Base-by-base conservation (phyloP, 345 rosid species). In the Euphorbia tirucalli region DNA sequence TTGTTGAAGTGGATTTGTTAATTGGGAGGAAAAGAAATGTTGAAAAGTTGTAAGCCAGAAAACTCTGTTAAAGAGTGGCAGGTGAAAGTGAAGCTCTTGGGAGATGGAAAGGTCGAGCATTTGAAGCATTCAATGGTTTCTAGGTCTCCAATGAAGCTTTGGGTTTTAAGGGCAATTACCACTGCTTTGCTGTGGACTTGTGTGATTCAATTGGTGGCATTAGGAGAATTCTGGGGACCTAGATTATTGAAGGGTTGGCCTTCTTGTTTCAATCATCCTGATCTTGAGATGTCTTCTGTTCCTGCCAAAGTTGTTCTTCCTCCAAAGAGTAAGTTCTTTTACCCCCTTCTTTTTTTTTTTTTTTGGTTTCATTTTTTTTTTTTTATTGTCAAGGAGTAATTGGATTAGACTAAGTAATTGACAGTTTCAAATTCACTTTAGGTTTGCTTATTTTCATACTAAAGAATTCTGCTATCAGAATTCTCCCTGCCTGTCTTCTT, bases 221-320 rank as follows among this genome's bases (percentile, higher is more conserved):
- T 88, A 35, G 92, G 94, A 14, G 97, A 88, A 71, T 74, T 91
- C 74, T 90, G 97, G 97, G 89, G 94, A n/a, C 96, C 98, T 1
- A 82, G 86, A 70, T 65, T 93, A 76, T 81, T 91, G 75, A 91
- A 85, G 76, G 84, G 87, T 8, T 93, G 94, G 94, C 94, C 98
- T 80, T 87, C 96, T 80, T 89, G 98, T 80, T 89, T 89, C 83
- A 79, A 28, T 59, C 83, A 83, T 22, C 75, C 86, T 57, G 88
- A 77, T 58, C 69, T 48, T 43, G 78, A 81, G 25, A 55, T 85
- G 56, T 72, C 84, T 66, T 78, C 89, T 75, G 70, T 77, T 73
- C 89, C 91, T 11, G 61, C 79, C 21, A 88, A 89, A 79, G 11
- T 88, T 37, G 69, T 81, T 21, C 87, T 85, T 75, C 97, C 98